Evolutionary conservation across 352 stramenopile genomes (phyloP).

Genomic region (Pythium dissimile): DNA sequence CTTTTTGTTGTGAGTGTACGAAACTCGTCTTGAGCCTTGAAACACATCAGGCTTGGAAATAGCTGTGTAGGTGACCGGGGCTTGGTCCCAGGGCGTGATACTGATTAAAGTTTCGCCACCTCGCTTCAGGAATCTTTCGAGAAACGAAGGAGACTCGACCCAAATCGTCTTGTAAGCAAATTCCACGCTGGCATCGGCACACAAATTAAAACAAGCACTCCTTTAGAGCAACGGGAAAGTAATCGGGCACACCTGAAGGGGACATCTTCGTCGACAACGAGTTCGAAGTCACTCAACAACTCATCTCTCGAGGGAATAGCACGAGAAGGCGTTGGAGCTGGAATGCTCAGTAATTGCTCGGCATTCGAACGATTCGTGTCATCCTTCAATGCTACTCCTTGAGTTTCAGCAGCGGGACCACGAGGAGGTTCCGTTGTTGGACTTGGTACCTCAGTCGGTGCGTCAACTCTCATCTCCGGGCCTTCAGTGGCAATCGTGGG

Average conservation of each 20-base stretch:
- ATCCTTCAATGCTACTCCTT: background rate
- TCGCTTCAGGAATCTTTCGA: conserved; percentile 37
- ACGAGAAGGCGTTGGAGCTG: conserved; percentile 2
- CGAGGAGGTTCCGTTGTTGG: conserved; percentile 10
- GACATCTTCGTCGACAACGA: conserved; percentile 67
- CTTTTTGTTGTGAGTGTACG: conserved; percentile 85
- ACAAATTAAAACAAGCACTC: background rate
- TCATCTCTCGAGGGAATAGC: conserved; percentile 41
- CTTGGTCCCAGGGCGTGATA: conserved; percentile 48
- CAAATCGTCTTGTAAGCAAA: conserved; percentile 59
- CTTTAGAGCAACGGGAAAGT: background rate
- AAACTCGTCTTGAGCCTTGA: conserved; percentile 47
- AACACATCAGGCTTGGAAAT: conserved; percentile 59
- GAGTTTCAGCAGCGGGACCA: background rate
- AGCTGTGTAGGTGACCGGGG: conserved; percentile 44
- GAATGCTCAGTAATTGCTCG: background rate
- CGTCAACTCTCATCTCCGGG: background rate
- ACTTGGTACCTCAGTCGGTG: conserved; percentile 13
- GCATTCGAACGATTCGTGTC: background rate
- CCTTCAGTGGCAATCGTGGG: conserved; percentile 3
- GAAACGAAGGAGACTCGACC: conserved; percentile 55
- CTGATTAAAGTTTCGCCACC: conserved; percentile 57
- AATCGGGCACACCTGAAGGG: conserved; percentile 48
- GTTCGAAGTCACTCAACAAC: conserved; percentile 64
- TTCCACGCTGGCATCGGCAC: conserved; percentile 40